Conservation (phyloP, 139 green algal genomes). For the Limnomonas spitsbergensis region DNA sequence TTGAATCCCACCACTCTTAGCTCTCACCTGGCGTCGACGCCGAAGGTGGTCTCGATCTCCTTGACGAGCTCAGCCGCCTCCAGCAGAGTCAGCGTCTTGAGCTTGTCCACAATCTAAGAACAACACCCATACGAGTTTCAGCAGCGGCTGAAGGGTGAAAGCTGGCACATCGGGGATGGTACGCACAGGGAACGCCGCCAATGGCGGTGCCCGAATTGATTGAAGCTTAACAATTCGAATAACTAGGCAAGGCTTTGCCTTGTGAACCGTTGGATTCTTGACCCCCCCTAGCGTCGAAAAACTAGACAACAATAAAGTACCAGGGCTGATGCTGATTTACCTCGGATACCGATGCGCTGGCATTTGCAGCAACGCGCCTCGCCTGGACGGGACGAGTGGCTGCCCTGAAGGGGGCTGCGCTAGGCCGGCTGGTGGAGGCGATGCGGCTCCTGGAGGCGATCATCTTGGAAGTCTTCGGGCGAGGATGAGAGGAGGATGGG, state of each 20-base stretch:
- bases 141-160: neutral
- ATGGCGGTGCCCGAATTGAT: too few species aligned
- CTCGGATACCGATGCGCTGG: slow-evolving; percentile 5
- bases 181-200: too few species aligned
- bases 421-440: neutral
- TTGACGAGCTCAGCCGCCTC: slow-evolving; percentile 62
- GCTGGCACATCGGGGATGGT: neutral
- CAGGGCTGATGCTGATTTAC: neutral
- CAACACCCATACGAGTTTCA: neutral
- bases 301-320: neutral
- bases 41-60: slow-evolving; percentile 67
- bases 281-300: neutral
- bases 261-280: too few species aligned
- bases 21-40: slow-evolving; percentile 42
- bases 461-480: too few species aligned
- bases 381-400: neutral
- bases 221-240: too few species aligned
- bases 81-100: slow-evolving; percentile 66
- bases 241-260: too few species aligned
- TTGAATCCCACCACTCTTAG: too few species aligned
- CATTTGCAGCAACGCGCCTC: neutral
- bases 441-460: slow-evolving; percentile 6
- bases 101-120: slow-evolving; percentile 55
- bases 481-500: too few species aligned
- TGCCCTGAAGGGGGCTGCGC: slow-evolving; percentile 3